Evolutionary conservation across 176 grass and related monocot genomes (phyloP).

Genomic region (Avena insularis): DNA sequence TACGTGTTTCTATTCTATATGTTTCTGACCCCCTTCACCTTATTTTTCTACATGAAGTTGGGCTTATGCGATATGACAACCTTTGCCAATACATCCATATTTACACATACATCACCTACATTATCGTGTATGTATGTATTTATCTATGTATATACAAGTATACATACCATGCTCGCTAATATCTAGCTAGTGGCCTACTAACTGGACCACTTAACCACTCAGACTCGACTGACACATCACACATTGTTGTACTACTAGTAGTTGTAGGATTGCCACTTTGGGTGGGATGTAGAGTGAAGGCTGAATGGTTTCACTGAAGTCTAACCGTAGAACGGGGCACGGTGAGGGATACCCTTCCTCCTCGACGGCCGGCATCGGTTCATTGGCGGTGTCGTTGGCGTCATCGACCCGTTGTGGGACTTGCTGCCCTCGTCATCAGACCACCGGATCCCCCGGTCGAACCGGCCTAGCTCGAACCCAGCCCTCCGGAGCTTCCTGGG

Average conservation of each 20-base stretch:
- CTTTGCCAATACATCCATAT: conserved; percentile 49
- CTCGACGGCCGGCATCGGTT: conserved; percentile 61
- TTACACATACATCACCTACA: conserved; percentile 43
- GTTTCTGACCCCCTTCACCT: not conserved
- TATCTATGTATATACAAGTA: conserved; percentile 33
- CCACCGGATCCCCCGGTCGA: conserved; percentile 53
- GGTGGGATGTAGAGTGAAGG: conserved; percentile 18
- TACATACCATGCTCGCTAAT: conserved; percentile 46
- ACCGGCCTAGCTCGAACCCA: conserved; percentile 45
- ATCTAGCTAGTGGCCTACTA: conserved; percentile 37
- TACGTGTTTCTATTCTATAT: conserved; percentile 40
- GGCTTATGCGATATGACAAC: conserved; percentile 13
- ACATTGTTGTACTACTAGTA: not conserved
- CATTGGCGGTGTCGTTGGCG: conserved; percentile 56
- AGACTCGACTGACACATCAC: conserved; percentile 38
- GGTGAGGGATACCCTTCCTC: conserved; percentile 72
- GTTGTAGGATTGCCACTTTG: conserved; percentile 5
- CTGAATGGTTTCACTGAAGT: not conserved
- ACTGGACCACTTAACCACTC: conserved; percentile 38
- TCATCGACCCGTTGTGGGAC: conserved; percentile 43
- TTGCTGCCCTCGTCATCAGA: conserved; percentile 62
- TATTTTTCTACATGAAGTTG: conserved; percentile 41
- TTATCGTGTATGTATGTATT: conserved; percentile 37
- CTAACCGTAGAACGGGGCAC: conserved; percentile 67
- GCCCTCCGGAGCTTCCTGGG: conserved; percentile 52